Base-by-base conservation (phyloP, 768 basidiomycete genomes). In the Suillus discolor region DNA sequence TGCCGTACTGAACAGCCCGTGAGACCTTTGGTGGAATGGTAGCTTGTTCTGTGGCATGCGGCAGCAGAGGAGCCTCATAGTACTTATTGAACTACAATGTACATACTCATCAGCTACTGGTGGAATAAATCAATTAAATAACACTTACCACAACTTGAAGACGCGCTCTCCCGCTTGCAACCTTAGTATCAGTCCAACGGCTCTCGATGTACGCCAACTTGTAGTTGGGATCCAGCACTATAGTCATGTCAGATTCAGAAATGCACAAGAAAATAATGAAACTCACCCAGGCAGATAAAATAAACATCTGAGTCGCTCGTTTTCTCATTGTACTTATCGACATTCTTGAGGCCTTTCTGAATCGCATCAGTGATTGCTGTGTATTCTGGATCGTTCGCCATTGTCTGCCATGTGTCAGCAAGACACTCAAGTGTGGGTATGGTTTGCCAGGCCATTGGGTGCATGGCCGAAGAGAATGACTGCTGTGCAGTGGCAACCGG, bases 181-280 rank as follows among this genome's bases (percentile, higher is more conserved):
- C 45, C 11, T 47, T 47, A 4, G 9, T 4, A 11, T 23, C n/a
- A 23, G 3, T 47, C n/a, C 45, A 47, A 1, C n/a, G 11, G n/a
- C 3, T 47, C 11, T 63, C 44, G 11, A 54, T 20, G 8, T 63
- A 63, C 8, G 62, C 49, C n/a, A 63, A 54, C 31, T 63, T 63
- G 51, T 28, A 39, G 15, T 49, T 54, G 20, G 62, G 49, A 31
- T 63, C 34, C 0, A 54, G 49, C 7, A 63, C 53, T 66, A 57
- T 62, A 74, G 71, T 53, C 65, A 45, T 62, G 76, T 66, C n/a
- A 75, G 45, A 47, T 9, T n/a, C 11, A 6, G 45, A 3, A 47
- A 20, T 47, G n/a, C n/a, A n/a, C n/a, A 9, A 47, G 45, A 6
- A 47, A 23, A 47, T 12, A n/a, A 23, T 47, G n/a, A n/a, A n/a